phyloP scores from a whole-genome alignment of 345 rosid species.

The Eutrema heterophyllum region DNA sequence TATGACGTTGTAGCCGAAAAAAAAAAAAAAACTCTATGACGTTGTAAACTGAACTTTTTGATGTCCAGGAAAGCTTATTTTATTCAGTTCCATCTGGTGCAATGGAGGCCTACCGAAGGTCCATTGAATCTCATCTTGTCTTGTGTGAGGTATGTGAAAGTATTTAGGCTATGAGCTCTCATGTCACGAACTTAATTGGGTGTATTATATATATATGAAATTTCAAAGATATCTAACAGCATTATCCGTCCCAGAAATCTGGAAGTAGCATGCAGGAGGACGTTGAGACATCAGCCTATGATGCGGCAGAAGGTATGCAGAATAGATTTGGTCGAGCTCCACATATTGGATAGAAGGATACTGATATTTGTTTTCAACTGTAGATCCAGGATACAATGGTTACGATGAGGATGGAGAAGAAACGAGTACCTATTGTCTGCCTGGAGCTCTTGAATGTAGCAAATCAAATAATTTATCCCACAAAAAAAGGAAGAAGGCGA shows the following conservation, averaged over 20 bases:
- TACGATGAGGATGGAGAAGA: slow-evolving; percentile 90
- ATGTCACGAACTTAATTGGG: background rate
- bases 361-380: slow-evolving; percentile 19
- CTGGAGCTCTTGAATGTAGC: slow-evolving; percentile 50
- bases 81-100: slow-evolving; percentile 79
- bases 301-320: slow-evolving; percentile 63
- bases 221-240: slow-evolving; percentile 5
- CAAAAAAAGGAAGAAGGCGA: slow-evolving; percentile 50
- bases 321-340: slow-evolving; percentile 16
- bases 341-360: background rate
- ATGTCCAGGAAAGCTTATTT: slow-evolving; percentile 87
- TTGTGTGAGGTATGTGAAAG: slow-evolving; percentile 23
- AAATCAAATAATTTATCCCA: slow-evolving; percentile 47
- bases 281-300: slow-evolving; percentile 66
- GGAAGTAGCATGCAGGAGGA: slow-evolving; percentile 76
- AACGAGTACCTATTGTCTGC: slow-evolving; percentile 58
- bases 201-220: background rate
- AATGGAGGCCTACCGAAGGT: slow-evolving; percentile 63
- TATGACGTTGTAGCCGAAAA: background rate
- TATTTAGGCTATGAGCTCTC: slow-evolving; percentile 6
- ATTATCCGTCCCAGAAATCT: slow-evolving; percentile 48
- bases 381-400: slow-evolving; percentile 60
- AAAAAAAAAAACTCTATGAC: background rate
- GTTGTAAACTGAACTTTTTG: slow-evolving; percentile 14
- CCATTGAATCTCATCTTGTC: slow-evolving; percentile 66